phyloP scores from a whole-genome alignment of 768 basidiomycete genomes.

The Gloeophyllum trabeum region DNA sequence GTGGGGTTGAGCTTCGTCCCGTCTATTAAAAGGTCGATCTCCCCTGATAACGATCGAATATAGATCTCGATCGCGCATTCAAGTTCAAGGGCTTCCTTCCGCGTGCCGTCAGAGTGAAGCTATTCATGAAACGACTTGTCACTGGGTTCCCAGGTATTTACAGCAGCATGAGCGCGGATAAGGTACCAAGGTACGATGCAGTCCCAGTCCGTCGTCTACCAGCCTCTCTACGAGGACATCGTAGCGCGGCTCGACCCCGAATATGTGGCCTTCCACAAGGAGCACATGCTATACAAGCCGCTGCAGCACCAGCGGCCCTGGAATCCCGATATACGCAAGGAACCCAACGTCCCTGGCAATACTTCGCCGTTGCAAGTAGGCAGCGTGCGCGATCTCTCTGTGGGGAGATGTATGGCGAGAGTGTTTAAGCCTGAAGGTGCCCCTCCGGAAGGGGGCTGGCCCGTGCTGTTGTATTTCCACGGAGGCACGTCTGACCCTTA shows the following conservation, averaged over 20 bases:
- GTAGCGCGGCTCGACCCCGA: conserved; percentile 50
- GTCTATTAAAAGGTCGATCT: too few relatives aligned
- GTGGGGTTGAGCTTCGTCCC: too few relatives aligned
- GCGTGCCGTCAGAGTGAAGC: too few relatives aligned
- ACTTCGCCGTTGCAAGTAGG: conserved; percentile 47
- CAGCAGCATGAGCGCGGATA: not conserved
- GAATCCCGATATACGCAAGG: conserved; percentile 44
- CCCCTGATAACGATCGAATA: too few relatives aligned
- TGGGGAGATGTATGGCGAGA: conserved; percentile 43
- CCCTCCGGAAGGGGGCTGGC: conserved; percentile 50
- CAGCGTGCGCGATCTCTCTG: conserved; percentile 36
- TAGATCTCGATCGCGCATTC: too few relatives aligned
- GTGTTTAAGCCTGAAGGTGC: conserved; percentile 51
- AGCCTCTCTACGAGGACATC: conserved; percentile 56
- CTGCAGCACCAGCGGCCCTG: conserved; percentile 50
- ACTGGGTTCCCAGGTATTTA: not conserved
- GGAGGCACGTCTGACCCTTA: conserved; percentile 35
- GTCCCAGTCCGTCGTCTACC: too few relatives aligned
- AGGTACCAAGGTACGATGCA: too few relatives aligned
- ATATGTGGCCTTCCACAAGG: conserved; percentile 53
- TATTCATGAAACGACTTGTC: too few relatives aligned
- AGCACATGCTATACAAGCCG: conserved; percentile 29
- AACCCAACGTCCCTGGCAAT: conserved; percentile 41
- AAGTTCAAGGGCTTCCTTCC: too few relatives aligned
- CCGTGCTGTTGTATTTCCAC: conserved; percentile 63